Percentiles rank a stretch among this genome's conserved stretches.
Evolutionary conservation across 805 yeast genomes (phyloP).

Genomic region (Candida railenensis): DNA sequence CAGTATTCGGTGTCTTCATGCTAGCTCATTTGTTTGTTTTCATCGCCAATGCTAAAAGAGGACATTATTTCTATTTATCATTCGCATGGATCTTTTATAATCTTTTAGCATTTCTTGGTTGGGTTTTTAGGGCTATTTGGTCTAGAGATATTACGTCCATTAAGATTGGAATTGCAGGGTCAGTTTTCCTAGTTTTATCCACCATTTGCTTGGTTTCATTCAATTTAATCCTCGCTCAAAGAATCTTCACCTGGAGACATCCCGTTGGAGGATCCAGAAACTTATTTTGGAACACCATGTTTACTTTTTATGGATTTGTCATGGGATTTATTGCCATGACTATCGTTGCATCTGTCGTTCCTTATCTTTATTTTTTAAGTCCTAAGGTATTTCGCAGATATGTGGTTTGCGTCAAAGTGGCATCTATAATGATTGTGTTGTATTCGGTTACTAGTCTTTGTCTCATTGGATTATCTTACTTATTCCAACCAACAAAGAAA

Average conservation of each 20-base stretch:
- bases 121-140: slow-evolving; percentile 59
- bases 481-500: slow-evolving; percentile 53
- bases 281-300: slow-evolving; percentile 51
- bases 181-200: slow-evolving; percentile 56
- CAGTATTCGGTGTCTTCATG: slow-evolving; percentile 47
- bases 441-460: slow-evolving; percentile 54
- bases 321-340: slow-evolving; percentile 62
- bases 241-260: slow-evolving; percentile 75
- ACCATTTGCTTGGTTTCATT: slow-evolving; percentile 57
- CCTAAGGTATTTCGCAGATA: slow-evolving; percentile 47
- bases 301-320: slow-evolving; percentile 51
- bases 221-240: slow-evolving; percentile 65
- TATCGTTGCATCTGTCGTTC: slow-evolving; percentile 60
- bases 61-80: slow-evolving; percentile 59
- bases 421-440: slow-evolving; percentile 28
- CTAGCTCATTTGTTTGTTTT: slow-evolving; percentile 49
- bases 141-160: slow-evolving; percentile 45
- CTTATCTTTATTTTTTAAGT: slow-evolving; percentile 55
- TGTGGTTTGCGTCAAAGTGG: slow-evolving; percentile 51
- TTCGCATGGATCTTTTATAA: slow-evolving; percentile 55
- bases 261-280: slow-evolving; percentile 62
- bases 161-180: slow-evolving; percentile 54
- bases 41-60: slow-evolving; percentile 46
- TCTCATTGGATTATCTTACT: slow-evolving; percentile 50
- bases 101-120: slow-evolving; percentile 56